Evolutionary conservation across 2,329 filamentous ascomycete genomes (phyloP).

Genomic region (Sporothrix globosa): DNA sequence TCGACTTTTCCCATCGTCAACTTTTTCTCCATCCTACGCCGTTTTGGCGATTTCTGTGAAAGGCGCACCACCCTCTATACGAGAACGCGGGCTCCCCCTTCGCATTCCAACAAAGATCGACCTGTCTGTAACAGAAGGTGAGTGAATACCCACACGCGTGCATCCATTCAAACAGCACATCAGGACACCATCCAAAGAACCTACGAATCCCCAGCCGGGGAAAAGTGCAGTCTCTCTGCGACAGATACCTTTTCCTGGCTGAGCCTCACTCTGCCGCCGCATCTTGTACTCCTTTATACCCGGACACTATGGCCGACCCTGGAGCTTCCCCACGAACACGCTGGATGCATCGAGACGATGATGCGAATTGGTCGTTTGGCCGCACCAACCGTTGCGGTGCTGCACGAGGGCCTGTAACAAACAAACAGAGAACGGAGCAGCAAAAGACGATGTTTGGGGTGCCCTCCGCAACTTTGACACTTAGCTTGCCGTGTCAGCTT

Average conservation of each 20-base stretch:
- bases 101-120: neutral
- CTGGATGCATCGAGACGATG: neutral
- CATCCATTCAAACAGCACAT: neutral
- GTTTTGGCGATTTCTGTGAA: conserved; percentile 19
- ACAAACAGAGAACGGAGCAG: neutral
- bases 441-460: neutral
- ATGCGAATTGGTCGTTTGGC: conserved; percentile 7
- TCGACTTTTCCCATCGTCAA: neutral
- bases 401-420: neutral
- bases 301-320: neutral
- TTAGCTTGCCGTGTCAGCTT: conserved; percentile 28
- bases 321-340: neutral
- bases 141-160: conserved; percentile 10
- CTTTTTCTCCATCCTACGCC: neutral
- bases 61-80: neutral
- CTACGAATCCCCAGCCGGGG: neutral
- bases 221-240: neutral
- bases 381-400: neutral
- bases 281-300: neutral
- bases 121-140: conserved; percentile 15
- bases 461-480: conserved; percentile 18
- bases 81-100: conserved; percentile 15
- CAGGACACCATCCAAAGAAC: neutral
- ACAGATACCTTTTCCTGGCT: neutral
- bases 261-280: neutral